These are phyloP conservation scores for Aspergillus taichungensis DNA, from an alignment of 495 filamentous ascomycete species.

Conservation along the genomic window DNA sequence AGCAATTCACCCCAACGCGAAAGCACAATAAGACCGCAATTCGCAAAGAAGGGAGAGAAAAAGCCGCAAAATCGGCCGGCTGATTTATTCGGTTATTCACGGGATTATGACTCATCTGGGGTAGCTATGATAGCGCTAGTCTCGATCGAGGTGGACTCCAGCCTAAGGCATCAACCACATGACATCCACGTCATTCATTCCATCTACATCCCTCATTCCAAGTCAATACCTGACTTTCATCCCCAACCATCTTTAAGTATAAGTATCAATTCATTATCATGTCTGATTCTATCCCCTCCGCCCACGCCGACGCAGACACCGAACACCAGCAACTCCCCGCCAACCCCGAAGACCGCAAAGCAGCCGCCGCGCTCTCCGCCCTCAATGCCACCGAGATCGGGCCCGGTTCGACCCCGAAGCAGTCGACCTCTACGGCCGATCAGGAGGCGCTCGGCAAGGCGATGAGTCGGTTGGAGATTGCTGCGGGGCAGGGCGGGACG, in stretches of 20 bases:
- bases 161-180: background rate
- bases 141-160: no score
- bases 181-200: no score
- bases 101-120: background rate
- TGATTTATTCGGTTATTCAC: slow-evolving; percentile 1
- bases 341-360: slow-evolving; percentile 81
- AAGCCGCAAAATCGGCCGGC: background rate
- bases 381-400: slow-evolving; percentile 57
- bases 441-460: slow-evolving; percentile 78
- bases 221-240: no score
- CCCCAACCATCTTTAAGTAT: no score
- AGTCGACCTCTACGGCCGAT: slow-evolving; percentile 48
- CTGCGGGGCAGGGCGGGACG: slow-evolving; percentile 21
- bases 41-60: background rate
- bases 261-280: no score
- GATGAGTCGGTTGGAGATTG: slow-evolving; percentile 59
- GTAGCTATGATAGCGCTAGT: no score
- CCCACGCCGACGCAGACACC: slow-evolving; percentile 57
- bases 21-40: no score
- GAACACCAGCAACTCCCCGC: slow-evolving; percentile 49
- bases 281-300: slow-evolving; percentile 58
- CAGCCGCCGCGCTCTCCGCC: slow-evolving; percentile 72
- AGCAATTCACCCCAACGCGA: no score
- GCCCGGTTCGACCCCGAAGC: slow-evolving; percentile 29
- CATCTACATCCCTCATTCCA: no score